Conservation (phyloP, 495 filamentous ascomycete species). For the Aspergillus cavernicola region DNA sequence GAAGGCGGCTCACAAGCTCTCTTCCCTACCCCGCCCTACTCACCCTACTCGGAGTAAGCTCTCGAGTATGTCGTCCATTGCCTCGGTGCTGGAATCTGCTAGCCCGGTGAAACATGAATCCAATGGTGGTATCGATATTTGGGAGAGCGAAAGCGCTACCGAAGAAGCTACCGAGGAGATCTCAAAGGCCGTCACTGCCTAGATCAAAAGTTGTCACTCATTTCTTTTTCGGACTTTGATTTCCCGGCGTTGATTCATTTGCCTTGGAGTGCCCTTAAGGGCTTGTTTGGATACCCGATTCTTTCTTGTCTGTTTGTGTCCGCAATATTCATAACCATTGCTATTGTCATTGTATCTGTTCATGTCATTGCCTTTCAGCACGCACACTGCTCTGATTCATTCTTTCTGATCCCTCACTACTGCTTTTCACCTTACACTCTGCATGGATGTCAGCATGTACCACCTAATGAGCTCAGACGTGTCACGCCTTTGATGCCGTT, state of each 20-base stretch:
- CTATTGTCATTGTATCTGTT: background rate
- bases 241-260: background rate
- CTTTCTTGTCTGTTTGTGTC: slow-evolving; percentile 9
- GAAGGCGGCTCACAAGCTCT: slow-evolving; percentile 21
- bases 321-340: slow-evolving; percentile 13
- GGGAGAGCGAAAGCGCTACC: slow-evolving; percentile 60
- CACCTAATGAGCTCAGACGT: slow-evolving; percentile 20
- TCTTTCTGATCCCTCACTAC: background rate
- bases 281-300: slow-evolving; percentile 11
- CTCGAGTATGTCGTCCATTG: slow-evolving; percentile 28
- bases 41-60: slow-evolving; percentile 20
- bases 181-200: background rate
- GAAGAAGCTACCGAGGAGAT: slow-evolving; percentile 32
- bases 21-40: slow-evolving; percentile 9
- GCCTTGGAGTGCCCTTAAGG: background rate
- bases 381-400: background rate
- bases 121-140: slow-evolving; percentile 47
- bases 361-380: slow-evolving; percentile 5
- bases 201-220: background rate
- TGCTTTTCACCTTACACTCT: background rate
- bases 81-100: slow-evolving; percentile 28
- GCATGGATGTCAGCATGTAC: slow-evolving; percentile 13
- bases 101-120: slow-evolving; percentile 15
- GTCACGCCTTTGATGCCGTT: slow-evolving; percentile 20
- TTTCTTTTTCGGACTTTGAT: background rate